Percentiles rank a stretch among this genome's conserved stretches.
phyloP scores from a whole-genome alignment of 306 rosid species.

The Prunus campanulata region DNA sequence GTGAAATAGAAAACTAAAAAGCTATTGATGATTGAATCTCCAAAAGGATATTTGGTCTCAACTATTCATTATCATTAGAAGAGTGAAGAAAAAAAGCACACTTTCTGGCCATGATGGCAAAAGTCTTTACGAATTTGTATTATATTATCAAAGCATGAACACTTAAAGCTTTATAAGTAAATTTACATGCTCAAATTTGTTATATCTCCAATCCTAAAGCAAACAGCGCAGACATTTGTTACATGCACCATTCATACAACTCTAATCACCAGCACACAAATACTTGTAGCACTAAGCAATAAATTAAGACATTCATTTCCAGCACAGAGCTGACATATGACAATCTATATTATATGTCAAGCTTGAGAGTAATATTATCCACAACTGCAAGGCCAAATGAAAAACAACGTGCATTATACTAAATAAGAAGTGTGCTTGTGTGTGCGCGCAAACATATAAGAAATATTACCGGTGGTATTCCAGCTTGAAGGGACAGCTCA shows the following conservation, averaged over 20 bases:
- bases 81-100: conserved; percentile 7
- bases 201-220: not conserved
- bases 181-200: not conserved
- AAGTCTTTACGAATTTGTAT: not conserved
- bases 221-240: not conserved
- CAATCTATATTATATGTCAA: not conserved
- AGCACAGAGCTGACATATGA: not conserved
- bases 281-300: conserved; percentile 1
- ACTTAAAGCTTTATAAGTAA: not conserved
- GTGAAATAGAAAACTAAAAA: not conserved
- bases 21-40: conserved; percentile 1
- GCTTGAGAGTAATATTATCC: not conserved
- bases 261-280: not conserved
- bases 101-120: not conserved
- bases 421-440: not conserved
- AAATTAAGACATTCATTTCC: conserved; percentile 3
- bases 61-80: conserved; percentile 14
- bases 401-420: not conserved
- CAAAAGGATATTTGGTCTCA: conserved; percentile 14
- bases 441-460: not conserved
- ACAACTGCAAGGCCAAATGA: not conserved
- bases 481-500: conserved; percentile 92
- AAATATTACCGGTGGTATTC: conserved; percentile 78
- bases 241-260: not conserved
- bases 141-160: not conserved